Evolutionary conservation across 148 eudicot species (phyloP).

Genomic region (Rhododendron simsii): DNA sequence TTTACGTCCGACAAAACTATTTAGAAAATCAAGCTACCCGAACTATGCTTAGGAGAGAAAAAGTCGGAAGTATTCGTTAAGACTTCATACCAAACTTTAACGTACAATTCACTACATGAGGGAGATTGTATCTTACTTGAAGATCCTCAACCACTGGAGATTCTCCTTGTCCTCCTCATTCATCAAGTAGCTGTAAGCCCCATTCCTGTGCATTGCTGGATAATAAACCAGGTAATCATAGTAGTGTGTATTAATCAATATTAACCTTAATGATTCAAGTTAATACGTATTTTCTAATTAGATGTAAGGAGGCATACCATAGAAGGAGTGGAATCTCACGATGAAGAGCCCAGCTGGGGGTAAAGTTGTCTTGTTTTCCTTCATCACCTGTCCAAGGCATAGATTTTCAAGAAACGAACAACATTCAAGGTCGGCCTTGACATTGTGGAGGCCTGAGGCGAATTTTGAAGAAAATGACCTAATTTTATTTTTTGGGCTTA

Average conservation of each 20-base stretch:
- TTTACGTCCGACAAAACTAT: neutral
- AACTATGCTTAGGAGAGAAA: no score
- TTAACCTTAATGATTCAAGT: neutral
- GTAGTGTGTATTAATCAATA: neutral
- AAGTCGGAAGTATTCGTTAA: no score
- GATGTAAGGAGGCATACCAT: neutral
- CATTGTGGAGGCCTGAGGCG: no score
- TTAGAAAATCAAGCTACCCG: no score
- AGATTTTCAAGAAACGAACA: no score
- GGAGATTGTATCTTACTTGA: neutral
- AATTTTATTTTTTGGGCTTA: no score
- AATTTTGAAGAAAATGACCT: no score
- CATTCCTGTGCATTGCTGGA: neutral
- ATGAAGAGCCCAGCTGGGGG: conserved; percentile 13
- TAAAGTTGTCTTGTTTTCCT: conserved; percentile 15
- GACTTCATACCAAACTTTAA: no score
- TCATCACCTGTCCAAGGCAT: conserved; percentile 5
- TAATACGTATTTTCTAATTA: neutral
- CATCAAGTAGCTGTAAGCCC: neutral
- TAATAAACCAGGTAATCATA: neutral
- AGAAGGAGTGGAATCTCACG: conserved; percentile 17
- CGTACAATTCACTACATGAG: no score
- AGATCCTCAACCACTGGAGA: neutral
- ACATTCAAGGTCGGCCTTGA: no score
- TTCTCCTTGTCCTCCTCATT: neutral